Base-by-base conservation (phyloP, 352 stramenopile species). In the Globisporangium rhizosaccharum region DNA sequence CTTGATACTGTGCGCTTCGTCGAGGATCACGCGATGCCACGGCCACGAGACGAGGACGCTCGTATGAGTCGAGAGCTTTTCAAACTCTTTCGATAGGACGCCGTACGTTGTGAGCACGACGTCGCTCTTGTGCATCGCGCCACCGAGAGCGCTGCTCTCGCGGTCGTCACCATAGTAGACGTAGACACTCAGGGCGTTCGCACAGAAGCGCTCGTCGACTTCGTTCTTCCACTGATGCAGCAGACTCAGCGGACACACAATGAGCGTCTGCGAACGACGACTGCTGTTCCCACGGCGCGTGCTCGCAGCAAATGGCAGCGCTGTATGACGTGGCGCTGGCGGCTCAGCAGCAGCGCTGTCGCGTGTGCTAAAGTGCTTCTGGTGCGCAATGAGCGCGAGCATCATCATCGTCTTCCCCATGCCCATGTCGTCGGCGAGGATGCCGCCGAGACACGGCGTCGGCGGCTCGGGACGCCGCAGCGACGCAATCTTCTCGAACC, bases 1-100 rank as follows among this genome's bases (percentile, higher is more conserved):
- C 73, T 96, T 96, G 68, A 97, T 97, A 41, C 76, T 92, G 66
- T 97, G 90, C 5, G 86, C 87, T 68, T 97, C 90, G 63, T 97
- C 90, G 14, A 97, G 72, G 57, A 97, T 91, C n/a, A 97, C 66
- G 15, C 90, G 85, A 36, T 78, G 70, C 90, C 90, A 97, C 17
- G 81, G 46, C 1, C 68, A 73, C 9, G 57, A 59, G 17, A 73
- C 23, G 1, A 89, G 61, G 14, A 65, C 45, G 39, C 71, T 77
- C n/a, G 61, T 25, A 0, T 44, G 41, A 1, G 41, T 66, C 1
- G 58, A 9, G 39, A 45, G 18, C 45, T 85, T 85, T 42, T 79
- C 79, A 50, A 80, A 76, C 53, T 96, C 82, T 8, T 76, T 76
- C 54, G 78, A 83, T 23, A 96, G 59, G 36, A 92, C 82, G 33